Percentiles rank a stretch among this genome's conserved stretches.
These are phyloP conservation scores for Xylaria sp. DNA, from an alignment of 2,329 filamentous ascomycete species.

Conservation along the genomic window DNA sequence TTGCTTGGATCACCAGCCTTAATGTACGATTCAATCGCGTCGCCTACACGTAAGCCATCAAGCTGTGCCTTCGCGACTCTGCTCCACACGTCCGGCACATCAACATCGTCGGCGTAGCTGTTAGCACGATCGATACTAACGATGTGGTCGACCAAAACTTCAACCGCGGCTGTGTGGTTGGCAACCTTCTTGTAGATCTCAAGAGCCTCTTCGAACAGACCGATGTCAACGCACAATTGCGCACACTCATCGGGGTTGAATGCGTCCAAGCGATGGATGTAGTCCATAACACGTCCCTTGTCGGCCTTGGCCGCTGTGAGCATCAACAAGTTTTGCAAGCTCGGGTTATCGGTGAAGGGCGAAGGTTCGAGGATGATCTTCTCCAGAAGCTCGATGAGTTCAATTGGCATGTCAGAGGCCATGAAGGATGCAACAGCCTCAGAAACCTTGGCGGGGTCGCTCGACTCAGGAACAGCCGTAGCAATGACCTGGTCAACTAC, in stretches of 20 bases:
- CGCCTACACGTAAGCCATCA: constrained; percentile 85
- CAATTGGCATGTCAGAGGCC: constrained; percentile 80
- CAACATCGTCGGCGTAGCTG: constrained; percentile 90
- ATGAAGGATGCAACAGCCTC: constrained; percentile 92
- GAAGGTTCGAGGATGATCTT: constrained; percentile 99
- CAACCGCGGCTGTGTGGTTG: constrained; percentile 79
- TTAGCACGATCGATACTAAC: constrained; percentile 97
- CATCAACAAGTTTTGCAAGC: constrained; percentile 91
- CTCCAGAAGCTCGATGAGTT: constrained; percentile 95
- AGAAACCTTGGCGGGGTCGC: constrained; percentile 89
- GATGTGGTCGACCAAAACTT: constrained; percentile 91
- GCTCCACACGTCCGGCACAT: constrained; percentile 94
- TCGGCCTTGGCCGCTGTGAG: constrained; percentile 96
- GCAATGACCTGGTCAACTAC: constrained; percentile 95
- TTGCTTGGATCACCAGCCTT: constrained; percentile 90
- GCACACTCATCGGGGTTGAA: constrained; percentile 94
- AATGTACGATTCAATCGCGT: constrained; percentile 96
- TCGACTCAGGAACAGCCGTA: constrained; percentile 88
- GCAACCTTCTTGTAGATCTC: constrained; percentile 98
- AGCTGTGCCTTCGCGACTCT: constrained; percentile 97
- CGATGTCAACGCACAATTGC: constrained; percentile 86
- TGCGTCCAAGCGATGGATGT: constrained; percentile 83
- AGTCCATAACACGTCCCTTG: constrained; percentile 90
- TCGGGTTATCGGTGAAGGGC: constrained; percentile 95
- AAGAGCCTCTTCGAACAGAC: constrained; percentile 93